Base-by-base conservation (phyloP, 768 basidiomycete genomes). In the Rhodotorula graminis region DNA sequence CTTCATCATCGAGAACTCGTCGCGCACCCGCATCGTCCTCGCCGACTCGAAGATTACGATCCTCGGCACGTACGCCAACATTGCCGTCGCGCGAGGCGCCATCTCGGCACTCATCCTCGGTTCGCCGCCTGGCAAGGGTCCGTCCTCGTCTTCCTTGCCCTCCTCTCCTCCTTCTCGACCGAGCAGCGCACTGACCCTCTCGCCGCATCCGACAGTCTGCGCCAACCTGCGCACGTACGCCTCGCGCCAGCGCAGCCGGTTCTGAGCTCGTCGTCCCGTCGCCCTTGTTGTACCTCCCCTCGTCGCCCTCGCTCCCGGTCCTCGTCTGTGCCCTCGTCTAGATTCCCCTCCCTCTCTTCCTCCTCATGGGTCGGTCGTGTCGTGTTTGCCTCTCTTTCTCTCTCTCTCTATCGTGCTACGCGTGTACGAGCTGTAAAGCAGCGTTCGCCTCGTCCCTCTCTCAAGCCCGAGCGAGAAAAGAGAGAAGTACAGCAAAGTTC, bases 11-110 rank as follows among this genome's bases (percentile, higher is more conserved):
- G 96, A 99, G 84, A 99, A 98, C 78, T 87, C 93, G 6, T 94
- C 89, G 76, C 86, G 95, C 69, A 99, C 96, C 40, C 89, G 96
- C n/a, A 97, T 99, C 68, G 92, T 99, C 59, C 87, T 99, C 55
- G 96, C 96, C 19, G 96, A 99, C 80, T 93, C 93, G 42, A 94
- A 96, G 86, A 96, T 99, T 52, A 94, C 97, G 78, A 97, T 99
- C 77, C 88, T 99, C 81, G 96, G 96, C 33, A 95, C 94, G 25
- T 97, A 96, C 84, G 92, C 94, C 84, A 96, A 96, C 79, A 98
- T 99, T 84, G 96, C 95, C 82, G 87, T 98, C 69, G 96, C 96
- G 0, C 86, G 94, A 68, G 95, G 97, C 81, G 93, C 96, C 12
- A 88, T 99, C 73, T 94, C 65, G 14, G 66, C 70, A 0, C 58